Evolutionary conservation across 2,329 filamentous ascomycete species (phyloP), one percentile per base, ranked within the genome.

Genomic region (Biscogniauxia mediterranea): DNA sequence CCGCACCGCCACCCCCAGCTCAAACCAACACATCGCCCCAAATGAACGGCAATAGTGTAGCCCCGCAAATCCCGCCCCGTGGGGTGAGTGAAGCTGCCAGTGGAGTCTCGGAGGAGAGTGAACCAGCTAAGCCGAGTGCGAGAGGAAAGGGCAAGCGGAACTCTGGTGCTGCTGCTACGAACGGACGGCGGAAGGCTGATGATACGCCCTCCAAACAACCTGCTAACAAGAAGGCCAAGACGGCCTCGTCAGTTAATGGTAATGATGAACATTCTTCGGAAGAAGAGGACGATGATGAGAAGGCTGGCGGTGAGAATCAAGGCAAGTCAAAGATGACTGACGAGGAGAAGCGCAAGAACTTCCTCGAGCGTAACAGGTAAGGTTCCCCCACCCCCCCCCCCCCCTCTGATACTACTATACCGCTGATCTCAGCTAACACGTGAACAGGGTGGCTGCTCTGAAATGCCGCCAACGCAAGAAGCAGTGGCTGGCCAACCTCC

Each of bases 391-490:
- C n/a, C n/a, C n/a, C n/a, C n/a, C n/a, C n/a, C n/a, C n/a, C n/a
- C n/a, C n/a, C 50, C 4, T 55, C 7, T 23, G 23, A 15, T 11
- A 13, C 7, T 6, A 32, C 28, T 13, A 13, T 13, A 13, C 28
- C 7, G 7, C 28, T 9, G 26, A 23, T 20, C 2, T 2, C 52
- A 61, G 20, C 68, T 76, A 70, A 75, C 61, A 23, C 5, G 21
- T n/a, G 26, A 8, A 50, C n/a, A 97, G 95, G 74, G 93, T 99
- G 66, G 95, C 95, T 64, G 95, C 95, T 2, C 82, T 99, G 62
- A 99, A 99, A 74, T 99, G 95, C 77, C 90, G 95, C 63, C 95
- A 99, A 76, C 87, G 95, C 20, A 99, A 99, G 83, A 99, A 99
- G 83, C 95, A 98, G 75, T 99, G 95, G 95, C 85, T 98, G 61